Evolutionary conservation across 305 asterid species (phyloP).

Genomic region (Fraxinus platypoda): DNA sequence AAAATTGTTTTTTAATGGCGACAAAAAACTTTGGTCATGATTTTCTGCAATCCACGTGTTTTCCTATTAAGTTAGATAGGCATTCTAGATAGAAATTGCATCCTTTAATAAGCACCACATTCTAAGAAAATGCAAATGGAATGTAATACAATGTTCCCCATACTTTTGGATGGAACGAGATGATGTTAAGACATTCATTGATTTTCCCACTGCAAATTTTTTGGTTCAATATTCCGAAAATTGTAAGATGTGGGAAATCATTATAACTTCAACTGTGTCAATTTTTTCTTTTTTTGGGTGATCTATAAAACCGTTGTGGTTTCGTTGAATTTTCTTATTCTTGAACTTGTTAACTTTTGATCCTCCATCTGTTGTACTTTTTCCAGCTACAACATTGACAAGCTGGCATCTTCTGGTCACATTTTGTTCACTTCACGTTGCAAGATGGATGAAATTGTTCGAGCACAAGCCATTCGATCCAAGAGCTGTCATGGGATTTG

Average conservation of each 20-base stretch:
- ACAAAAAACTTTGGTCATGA: no score
- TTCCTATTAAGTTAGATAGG: no score
- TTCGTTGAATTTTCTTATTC: conserved; percentile 13
- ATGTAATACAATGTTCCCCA: no score
- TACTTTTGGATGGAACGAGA: not conserved
- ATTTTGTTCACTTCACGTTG: conserved; percentile 77
- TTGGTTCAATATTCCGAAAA: conserved; percentile 1
- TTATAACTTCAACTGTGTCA: not conserved
- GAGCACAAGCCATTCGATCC: conserved; percentile 88
- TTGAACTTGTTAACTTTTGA: conserved; percentile 23
- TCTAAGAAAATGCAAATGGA: not conserved
- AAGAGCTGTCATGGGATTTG: conserved; percentile 77
- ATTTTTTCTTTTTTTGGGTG: not conserved
- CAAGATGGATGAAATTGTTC: conserved; percentile 65
- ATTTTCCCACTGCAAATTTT: not conserved
- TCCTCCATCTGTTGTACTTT: conserved; percentile 26
- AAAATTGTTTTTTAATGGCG: no score
- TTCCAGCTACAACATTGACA: conserved; percentile 80
- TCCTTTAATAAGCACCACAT: no score
- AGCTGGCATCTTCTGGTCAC: conserved; percentile 94
- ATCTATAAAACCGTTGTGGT: not conserved
- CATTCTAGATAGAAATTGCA: no score
- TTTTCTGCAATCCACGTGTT: no score
- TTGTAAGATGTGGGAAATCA: not conserved
- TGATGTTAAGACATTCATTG: not conserved